Base-by-base conservation (phyloP, 192 early-diverging fungal species). In the Gonapodya prolifera region DNA sequence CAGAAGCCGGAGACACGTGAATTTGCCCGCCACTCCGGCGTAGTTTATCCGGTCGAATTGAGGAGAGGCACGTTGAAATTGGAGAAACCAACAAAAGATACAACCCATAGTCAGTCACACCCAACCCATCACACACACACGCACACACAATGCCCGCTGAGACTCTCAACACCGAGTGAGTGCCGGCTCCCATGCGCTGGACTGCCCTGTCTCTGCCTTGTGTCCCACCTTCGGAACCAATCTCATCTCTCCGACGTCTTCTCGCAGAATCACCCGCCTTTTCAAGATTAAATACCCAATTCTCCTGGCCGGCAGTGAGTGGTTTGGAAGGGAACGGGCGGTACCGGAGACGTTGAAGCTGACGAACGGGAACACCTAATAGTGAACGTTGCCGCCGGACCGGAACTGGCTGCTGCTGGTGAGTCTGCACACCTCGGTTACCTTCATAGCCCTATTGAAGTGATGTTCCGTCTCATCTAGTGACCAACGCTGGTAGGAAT, bases 251-350 rank as follows among this genome's bases (percentile, higher is more conserved):
- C 45, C 23, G 8, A 8, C 45, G 23, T 23, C 23, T 23, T 61
- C 45, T 61, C 45, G 8, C 23, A 61, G 45, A 61, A 61, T 85
- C 69, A 83, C 84, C 34, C 80, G 81, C 69, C 77, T 83, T 23
- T 80, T 85, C 76, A 75, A 75, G 28, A 83, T 85, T 76, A 83
- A 83, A 75, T 76, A 83, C 75, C 84, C 84, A 0, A 78, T 85
- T 32, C 33, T 84, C 28, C 84, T 84, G 70, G 84, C 84, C 1
- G 84, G 84, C 29, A 61, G 71, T 73, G 71, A 32, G 71, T 73
- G 28, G 31, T 73, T 2, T 16, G 8, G 8, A 18, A 2, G 71
- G 16, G 16, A 2, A 32, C 28, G 2, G 71, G 71, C 71, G 16
- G 8, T 73, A 2, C 29, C 18, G 31, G 16, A 30, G n/a, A n/a